phyloP scores from a whole-genome alignment of 176 grass and related monocot genomes.

The Puccinellia tenuiflora region DNA sequence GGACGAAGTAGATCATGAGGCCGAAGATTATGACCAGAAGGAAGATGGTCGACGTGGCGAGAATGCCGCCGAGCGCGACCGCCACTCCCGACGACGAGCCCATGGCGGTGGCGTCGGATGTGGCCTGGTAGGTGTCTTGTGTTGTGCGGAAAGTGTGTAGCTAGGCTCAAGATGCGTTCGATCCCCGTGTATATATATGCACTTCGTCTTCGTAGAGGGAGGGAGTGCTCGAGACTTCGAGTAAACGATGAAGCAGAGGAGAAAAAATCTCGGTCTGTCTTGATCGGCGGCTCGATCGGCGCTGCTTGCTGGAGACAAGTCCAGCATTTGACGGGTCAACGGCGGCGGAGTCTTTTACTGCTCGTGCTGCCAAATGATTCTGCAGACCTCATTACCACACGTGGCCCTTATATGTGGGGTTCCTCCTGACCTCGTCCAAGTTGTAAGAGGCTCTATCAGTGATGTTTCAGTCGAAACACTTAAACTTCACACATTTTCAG shows the following conservation, averaged over 20 bases:
- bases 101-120: background rate
- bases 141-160: background rate
- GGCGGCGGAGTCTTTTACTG: background rate
- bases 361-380: background rate
- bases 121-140: background rate
- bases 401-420: background rate
- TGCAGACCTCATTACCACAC: background rate
- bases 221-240: too few species aligned
- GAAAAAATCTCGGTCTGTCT: background rate
- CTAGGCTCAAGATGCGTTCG: background rate
- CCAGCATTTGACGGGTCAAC: background rate
- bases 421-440: background rate
- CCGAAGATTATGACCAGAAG: slow-evolving; percentile 9
- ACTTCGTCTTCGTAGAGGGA: too few species aligned
- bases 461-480: too few species aligned
- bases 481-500: too few species aligned
- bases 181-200: background rate
- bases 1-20: background rate
- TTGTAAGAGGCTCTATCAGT: background rate
- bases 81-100: background rate
- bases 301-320: background rate
- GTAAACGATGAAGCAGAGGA: background rate
- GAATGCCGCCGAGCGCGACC: background rate
- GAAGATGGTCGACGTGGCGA: background rate
- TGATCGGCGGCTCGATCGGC: background rate